Evolutionary conservation across 2,329 filamentous ascomycete genomes (phyloP), one percentile per base, ranked within the genome.

Genomic region (Hirsutella rhossiliensis): DNA sequence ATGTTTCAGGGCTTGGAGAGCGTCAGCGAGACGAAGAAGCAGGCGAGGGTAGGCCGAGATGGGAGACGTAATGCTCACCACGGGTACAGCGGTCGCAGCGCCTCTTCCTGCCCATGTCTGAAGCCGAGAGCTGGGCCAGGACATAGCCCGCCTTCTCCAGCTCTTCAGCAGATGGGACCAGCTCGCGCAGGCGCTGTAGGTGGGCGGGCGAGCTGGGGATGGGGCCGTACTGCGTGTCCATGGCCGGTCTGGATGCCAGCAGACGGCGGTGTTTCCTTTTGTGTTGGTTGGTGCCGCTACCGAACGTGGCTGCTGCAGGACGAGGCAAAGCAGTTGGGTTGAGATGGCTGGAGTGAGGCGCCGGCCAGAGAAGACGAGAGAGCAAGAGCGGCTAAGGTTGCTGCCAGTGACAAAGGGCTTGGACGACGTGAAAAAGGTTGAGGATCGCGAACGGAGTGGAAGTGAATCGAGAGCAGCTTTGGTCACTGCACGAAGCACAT

Each of bases 61-160:
- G 15, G 17, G 9, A 19, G 15, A 4, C 18, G 13, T 6, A 37
- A 4, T 17, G n/a, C 17, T 49, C 39, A 59, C 56, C 47, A 39
- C 56, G 53, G 32, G 41, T 42, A 43, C 60, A 63, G 19, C 45
- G 48, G 18, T 40, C 43, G 46, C 60, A 63, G 18, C 59, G 54
- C 38, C 49, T 54, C 50, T 62, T 63, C n/a, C 50, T 53, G 7
- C 59, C 49, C 3, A 63, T 42, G 12, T 62, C 58, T 1, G 44
- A 40, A 17, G 31, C 18, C 3, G 53, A 50, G 7, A 61, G 50
- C 40, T 56, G 55, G 2, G 40, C 32, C 11, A 60, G 30, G 17
- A 59, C 43, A 38, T 60, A 62, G 30, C 58, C 58, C 9, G 47
- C 49, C 34, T 50, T 54, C 23, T 48, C 41, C 5, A 61, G 43